Base-by-base conservation (phyloP, 2,329 filamentous ascomycete genomes). In the Xylariaceae sp. region DNA sequence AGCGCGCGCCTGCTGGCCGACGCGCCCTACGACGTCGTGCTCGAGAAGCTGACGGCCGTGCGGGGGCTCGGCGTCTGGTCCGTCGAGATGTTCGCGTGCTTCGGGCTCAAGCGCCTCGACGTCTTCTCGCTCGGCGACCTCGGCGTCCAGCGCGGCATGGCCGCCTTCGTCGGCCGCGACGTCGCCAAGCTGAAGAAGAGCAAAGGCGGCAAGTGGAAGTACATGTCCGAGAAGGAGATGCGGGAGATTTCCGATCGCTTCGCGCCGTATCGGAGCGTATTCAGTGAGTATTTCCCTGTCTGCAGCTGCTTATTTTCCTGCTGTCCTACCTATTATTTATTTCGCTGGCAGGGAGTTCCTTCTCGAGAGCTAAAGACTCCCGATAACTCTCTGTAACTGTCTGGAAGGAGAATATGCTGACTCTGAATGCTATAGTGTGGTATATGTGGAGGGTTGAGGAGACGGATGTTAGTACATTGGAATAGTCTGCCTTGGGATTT, bases 51-150 rank as follows among this genome's bases (percentile, higher is more conserved):
- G 46, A 91, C 89, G 46, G 90, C 92, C 1, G 92, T 99, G 4
- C 82, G 93, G 9, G 95, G 95, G 0, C 76, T 98, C 48, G 95
- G 95, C 0, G 82, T 81, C 51, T 98, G 95, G 95, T 93, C 88
- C 46, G 92, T 96, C 14, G 93, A 97, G 78, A 98, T 99, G 95
- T 99, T 99, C 79, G 91, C 93, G 48, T 91, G 90, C 74, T 98
- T 99, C 74, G 90, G 86, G n/a, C 79, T 99, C 41, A 98, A 97
- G 81, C 82, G 93, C 12, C 89, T 92, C 81, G 93, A 99, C 75
- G 90, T 99, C 20, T 96, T 98, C 71, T 91, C 89, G 20, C 88
- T 91, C 1, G 93, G 95, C 0, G 93, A 99, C 75, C 75, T 99
- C 59, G 95, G 95, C 3, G 91, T 99, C 44, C 95, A 98, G 82